Conservation (phyloP, 2,329 filamentous ascomycete genomes). For the Aspergillus persii region DNA sequence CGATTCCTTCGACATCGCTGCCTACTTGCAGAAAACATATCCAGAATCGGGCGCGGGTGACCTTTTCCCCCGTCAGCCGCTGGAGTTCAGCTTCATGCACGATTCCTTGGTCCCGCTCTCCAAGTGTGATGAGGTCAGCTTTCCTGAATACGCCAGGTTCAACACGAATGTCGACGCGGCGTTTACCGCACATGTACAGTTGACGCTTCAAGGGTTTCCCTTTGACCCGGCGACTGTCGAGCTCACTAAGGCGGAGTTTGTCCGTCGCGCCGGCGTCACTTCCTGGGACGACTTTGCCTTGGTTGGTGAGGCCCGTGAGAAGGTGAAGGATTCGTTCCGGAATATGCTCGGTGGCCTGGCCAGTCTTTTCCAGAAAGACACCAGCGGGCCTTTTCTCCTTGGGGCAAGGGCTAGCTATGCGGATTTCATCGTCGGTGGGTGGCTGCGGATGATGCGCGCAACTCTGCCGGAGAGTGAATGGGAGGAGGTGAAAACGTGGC, state of each 20-base stretch:
- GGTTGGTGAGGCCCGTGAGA: conserved; percentile 39
- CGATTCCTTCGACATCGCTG: conserved; percentile 66
- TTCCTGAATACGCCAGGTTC: conserved; percentile 48
- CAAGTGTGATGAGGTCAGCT: conserved; percentile 24
- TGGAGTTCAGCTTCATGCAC: conserved; percentile 41
- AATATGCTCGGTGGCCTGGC: conserved; percentile 44
- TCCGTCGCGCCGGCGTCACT: conserved; percentile 45
- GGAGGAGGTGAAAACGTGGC: conserved; percentile 49
- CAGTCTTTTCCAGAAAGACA: conserved; percentile 40
- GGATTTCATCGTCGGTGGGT: conserved; percentile 58
- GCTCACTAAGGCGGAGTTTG: conserved; percentile 47
- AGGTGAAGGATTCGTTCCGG: conserved; percentile 42
- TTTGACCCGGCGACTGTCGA: conserved; percentile 53
- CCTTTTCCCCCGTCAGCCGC: conserved; percentile 48
- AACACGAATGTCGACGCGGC: conserved; percentile 56
- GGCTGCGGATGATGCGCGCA: conserved; percentile 49
- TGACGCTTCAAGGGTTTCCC: conserved; percentile 46
- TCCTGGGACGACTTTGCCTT: conserved; percentile 42
- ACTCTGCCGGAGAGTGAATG: conserved; percentile 49
- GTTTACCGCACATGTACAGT: conserved; percentile 48
- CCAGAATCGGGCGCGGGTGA: conserved; percentile 45
- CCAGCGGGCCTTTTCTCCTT: conserved; percentile 50
- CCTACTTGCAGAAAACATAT: conserved; percentile 56
- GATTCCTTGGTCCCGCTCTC: conserved; percentile 42
- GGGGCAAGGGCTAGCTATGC: conserved; percentile 50